Evolutionary conservation across 2,329 filamentous ascomycete genomes (phyloP).

Genomic region (Mycosphaerelloides madeirae): DNA sequence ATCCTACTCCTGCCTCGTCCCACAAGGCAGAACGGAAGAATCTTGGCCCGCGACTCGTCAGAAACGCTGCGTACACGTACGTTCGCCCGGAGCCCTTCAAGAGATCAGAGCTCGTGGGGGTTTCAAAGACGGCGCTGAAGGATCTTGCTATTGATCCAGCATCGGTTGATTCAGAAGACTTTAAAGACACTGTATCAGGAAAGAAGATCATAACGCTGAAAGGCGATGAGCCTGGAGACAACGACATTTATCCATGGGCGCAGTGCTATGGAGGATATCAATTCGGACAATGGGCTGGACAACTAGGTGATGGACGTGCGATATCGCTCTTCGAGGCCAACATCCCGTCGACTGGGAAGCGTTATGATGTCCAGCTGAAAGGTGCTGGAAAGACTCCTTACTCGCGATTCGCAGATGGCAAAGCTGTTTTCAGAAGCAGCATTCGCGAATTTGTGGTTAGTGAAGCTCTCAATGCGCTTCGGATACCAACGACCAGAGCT

Average conservation of each 20-base stretch:
- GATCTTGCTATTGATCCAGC: constrained; percentile 71
- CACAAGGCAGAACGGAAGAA: constrained; percentile 73
- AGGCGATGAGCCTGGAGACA: constrained; percentile 48
- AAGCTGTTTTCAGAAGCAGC: constrained; percentile 85
- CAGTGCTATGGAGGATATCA: constrained; percentile 86
- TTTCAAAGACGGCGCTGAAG: constrained; percentile 71
- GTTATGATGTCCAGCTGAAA: constrained; percentile 91
- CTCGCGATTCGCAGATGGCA: constrained; percentile 91
- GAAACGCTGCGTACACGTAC: constrained; percentile 81
- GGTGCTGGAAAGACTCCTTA: constrained; percentile 92
- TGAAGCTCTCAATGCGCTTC: constrained; percentile 78
- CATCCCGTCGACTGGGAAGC: constrained; percentile 63
- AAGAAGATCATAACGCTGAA: constrained; percentile 78
- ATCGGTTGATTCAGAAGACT: constrained; percentile 67
- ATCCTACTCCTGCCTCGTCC: constrained; percentile 74
- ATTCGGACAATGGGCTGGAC: constrained; percentile 83
- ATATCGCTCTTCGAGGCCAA: constrained; percentile 91
- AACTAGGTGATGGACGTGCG: constrained; percentile 88
- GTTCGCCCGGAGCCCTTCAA: constrained; percentile 72
- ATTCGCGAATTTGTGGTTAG: constrained; percentile 93
- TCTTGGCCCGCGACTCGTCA: constrained; percentile 77
- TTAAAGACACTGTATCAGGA: constrained; percentile 72
- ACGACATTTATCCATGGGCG: constrained; percentile 89
- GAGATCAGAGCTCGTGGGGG: constrained; percentile 72
- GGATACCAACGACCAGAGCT: constrained; percentile 81